A percentile compares a stretch with the other conserved stretches of the same genome.
These are phyloP conservation scores for Salix purpurea DNA, from an alignment of 345 rosid species.

Conservation along the genomic window DNA sequence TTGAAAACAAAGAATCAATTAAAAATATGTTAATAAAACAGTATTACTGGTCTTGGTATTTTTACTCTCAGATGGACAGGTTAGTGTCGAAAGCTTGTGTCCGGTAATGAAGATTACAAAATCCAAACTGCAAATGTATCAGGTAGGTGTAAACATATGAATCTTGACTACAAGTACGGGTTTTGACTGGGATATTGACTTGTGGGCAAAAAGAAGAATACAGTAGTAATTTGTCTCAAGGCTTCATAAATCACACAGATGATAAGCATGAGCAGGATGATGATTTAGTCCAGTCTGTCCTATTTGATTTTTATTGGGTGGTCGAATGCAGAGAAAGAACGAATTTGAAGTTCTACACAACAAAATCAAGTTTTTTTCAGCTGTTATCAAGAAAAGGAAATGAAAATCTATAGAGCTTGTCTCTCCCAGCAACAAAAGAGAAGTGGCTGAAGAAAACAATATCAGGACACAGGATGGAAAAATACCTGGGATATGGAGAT, in stretches of 20 bases:
- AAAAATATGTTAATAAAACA: background rate
- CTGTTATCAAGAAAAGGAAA: too few species aligned
- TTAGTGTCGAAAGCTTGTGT: too few species aligned
- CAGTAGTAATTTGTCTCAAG: background rate
- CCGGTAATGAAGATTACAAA: too few species aligned
- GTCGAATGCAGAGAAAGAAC: background rate
- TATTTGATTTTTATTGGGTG: background rate
- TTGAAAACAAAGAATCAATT: background rate
- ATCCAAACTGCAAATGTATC: too few species aligned
- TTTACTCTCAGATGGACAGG: background rate
- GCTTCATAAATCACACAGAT: background rate
- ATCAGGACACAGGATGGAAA: background rate
- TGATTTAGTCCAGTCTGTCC: background rate
- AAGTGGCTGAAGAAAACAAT: too few species aligned
- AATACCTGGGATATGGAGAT: conserved; percentile 40
- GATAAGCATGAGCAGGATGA: background rate
- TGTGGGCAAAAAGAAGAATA: background rate
- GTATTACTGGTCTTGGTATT: background rate
- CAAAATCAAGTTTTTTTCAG: background rate
- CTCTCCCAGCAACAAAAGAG: too few species aligned
- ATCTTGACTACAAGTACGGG: background rate
- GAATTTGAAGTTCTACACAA: background rate
- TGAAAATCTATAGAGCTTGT: too few species aligned
- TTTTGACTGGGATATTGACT: background rate
- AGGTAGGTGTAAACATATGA: background rate